Percentiles rank a stretch among this genome's conserved stretches.
Conservation (phyloP, 495 filamentous ascomycete species). For the Penicillium chermesinum region DNA sequence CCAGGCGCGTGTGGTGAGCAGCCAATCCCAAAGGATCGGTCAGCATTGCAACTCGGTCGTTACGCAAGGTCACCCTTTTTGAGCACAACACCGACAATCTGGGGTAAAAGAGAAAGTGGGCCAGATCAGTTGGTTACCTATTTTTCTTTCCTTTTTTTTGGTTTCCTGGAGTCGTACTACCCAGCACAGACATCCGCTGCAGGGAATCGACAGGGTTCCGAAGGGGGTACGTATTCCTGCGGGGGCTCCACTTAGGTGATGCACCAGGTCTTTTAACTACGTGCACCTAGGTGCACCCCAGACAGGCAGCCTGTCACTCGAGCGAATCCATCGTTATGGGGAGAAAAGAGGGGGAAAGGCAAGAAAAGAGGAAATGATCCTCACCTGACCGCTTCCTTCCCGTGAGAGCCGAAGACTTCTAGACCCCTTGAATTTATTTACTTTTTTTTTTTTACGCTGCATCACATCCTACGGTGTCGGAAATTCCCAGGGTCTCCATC, state of each 20-base stretch:
- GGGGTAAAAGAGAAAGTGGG: slow-evolving; percentile 37
- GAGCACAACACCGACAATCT: slow-evolving; percentile 29
- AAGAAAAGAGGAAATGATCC: background rate
- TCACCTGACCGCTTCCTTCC: background rate
- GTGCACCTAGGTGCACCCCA: slow-evolving; percentile 6
- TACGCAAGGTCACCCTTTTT: slow-evolving; percentile 11
- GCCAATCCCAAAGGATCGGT: slow-evolving; percentile 2
- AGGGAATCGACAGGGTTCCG: slow-evolving; percentile 25
- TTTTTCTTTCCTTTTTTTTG: background rate
- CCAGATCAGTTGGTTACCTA: slow-evolving; percentile 27
- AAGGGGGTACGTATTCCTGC: slow-evolving; percentile 4
- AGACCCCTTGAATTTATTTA: background rate
- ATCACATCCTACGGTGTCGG: no score
- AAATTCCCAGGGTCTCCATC: no score
- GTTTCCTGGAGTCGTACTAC: slow-evolving; percentile 4
- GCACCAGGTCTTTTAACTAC: background rate
- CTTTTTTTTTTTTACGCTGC: background rate
- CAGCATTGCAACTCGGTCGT: slow-evolving; percentile 14
- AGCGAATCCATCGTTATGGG: background rate
- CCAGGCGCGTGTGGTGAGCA: no score
- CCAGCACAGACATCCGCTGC: slow-evolving; percentile 39
- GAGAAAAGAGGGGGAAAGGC: background rate
- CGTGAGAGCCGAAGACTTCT: no score
- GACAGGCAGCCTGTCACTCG: slow-evolving; percentile 11
- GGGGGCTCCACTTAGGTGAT: slow-evolving; percentile 3